Evolutionary conservation across 768 basidiomycete species (phyloP).

Genomic region (Rhizopogon vesiculosus): DNA sequence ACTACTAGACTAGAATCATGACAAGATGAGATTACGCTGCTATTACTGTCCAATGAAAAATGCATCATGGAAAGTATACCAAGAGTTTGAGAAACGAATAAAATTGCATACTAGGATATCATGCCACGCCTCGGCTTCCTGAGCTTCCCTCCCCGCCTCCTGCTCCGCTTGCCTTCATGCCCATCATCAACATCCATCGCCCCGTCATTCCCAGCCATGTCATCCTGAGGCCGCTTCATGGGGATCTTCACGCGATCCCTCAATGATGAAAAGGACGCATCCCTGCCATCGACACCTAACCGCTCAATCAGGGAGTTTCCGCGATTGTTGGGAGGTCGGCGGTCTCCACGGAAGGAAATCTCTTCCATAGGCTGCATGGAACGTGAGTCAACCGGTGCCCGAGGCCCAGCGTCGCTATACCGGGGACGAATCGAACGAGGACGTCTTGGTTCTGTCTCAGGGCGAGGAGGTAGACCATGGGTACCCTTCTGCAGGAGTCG

Average conservation of each 20-base stretch:
- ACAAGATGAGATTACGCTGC: neutral
- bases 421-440: slow-evolving; percentile 3
- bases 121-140: slow-evolving; percentile 16
- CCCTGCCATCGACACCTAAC: slow-evolving; percentile 22
- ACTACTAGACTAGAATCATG: neutral
- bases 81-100: neutral
- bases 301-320: slow-evolving; percentile 36
- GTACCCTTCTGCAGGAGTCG: slow-evolving; percentile 23
- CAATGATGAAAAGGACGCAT: slow-evolving; percentile 18
- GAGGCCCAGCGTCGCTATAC: neutral
- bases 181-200: slow-evolving; percentile 16
- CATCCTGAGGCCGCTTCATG: slow-evolving; percentile 27
- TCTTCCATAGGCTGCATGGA: neutral
- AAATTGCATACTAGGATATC: neutral
- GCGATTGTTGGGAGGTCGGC: slow-evolving; percentile 5
- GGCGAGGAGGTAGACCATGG: slow-evolving; percentile 19
- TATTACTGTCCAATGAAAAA: neutral
- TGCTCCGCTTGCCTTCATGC: slow-evolving; percentile 18
- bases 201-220: slow-evolving; percentile 15
- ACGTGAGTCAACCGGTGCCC: neutral
- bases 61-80: neutral
- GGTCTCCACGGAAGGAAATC: neutral
- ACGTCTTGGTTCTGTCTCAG: slow-evolving; percentile 11
- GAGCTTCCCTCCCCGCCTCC: slow-evolving; percentile 15
- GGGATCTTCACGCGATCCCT: slow-evolving; percentile 35